These are phyloP conservation scores for Candida sanyaensis DNA, from an alignment of 1,139 yeast species.

Conservation along the genomic window DNA sequence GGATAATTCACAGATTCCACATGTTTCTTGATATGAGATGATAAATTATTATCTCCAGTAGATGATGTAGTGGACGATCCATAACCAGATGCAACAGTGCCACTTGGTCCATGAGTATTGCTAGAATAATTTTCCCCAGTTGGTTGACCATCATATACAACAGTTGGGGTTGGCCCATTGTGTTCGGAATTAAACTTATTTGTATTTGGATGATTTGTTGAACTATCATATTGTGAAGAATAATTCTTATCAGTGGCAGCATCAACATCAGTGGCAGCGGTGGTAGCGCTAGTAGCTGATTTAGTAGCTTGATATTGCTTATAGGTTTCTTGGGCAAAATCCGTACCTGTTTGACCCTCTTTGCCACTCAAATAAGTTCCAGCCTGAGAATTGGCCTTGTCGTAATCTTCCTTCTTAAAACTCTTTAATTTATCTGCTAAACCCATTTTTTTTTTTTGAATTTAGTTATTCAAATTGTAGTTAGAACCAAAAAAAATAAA, in stretches of 20 bases:
- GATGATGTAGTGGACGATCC: not conserved
- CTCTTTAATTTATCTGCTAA: constrained; percentile 15
- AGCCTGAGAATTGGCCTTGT: constrained; percentile 11
- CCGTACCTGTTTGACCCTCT: constrained; percentile 15
- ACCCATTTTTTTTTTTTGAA: constrained; percentile 8
- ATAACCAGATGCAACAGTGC: not conserved
- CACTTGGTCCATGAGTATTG: too few relatives aligned
- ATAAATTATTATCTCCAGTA: not conserved
- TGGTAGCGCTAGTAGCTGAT: not conserved
- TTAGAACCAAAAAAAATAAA: too few relatives aligned
- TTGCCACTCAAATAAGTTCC: constrained; percentile 13
- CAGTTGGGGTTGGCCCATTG: not conserved
- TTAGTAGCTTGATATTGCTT: constrained; percentile 7
- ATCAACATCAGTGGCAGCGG: not conserved
- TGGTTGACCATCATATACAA: not conserved
- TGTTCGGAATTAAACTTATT: not conserved
- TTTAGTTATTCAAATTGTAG: too few relatives aligned
- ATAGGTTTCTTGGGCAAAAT: constrained; percentile 13
- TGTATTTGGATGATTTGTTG: not conserved
- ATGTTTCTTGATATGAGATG: not conserved
- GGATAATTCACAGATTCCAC: not conserved
- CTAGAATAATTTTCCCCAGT: too few relatives aligned
- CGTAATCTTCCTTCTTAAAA: constrained; percentile 11
- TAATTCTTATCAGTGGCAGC: constrained; percentile 4
- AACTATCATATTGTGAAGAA: constrained; percentile 7